Evolutionary conservation across 2,329 filamentous ascomycete species (phyloP), one percentile per base, ranked within the genome.

Genomic region (Hypoxylon sp.): DNA sequence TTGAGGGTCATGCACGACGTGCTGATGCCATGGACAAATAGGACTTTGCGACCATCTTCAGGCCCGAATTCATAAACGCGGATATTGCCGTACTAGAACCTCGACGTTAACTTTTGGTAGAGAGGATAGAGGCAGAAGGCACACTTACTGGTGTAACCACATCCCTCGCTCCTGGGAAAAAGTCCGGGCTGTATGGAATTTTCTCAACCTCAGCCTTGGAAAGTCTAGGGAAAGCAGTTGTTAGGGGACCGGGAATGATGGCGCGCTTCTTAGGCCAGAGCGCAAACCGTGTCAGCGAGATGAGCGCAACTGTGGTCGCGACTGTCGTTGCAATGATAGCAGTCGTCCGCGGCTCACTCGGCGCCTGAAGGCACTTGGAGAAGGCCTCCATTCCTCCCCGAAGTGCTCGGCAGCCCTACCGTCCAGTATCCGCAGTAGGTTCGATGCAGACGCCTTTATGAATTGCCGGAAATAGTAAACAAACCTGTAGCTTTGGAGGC

Each of bases 61-160:
- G 92, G 91, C 1, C 93, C 93, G 80, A 91, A 96, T 80, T 96
- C 93, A 75, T 96, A 96, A 20, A 92, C 90, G 36, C 91, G 83
- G 57, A 93, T 89, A 32, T 83, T 88, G 51, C 93, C 93, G 75
- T 93, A 94, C 73, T 86, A 33, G 22, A 48, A 32, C 11, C 9
- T 32, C 16, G 22, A 8, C 8, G 33, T 70, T 53, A 60, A 22
- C 4, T 28, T 20, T 46, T 30, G n/a, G 14, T 24, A 28, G 16
- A 38, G 11, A 30, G n/a, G 51, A 48, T 7, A 16, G 36, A 22
- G 5, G 20, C 4, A 18, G 30, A 22, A n/a, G 53, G 12, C 48
- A 20, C 9, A 76, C 81, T 71, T 72, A 87, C 85, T 2, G 90
- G 91, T 3, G 89, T 91, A 2, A 83, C 77, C 14, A 96, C 89